Conservation (phyloP, 2,329 filamentous ascomycete species). For the Xylaria multiplex region DNA sequence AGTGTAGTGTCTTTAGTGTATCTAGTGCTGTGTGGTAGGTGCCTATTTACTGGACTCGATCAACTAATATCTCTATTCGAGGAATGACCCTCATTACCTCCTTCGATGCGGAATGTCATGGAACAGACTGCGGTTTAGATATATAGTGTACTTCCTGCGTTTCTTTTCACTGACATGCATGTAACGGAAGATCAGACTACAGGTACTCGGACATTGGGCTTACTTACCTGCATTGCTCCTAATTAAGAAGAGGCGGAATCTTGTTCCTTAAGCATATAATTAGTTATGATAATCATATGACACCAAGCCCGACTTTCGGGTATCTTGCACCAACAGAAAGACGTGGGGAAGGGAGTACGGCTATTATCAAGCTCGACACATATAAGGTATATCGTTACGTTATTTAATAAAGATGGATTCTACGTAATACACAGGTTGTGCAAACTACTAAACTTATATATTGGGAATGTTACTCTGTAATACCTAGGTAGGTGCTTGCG, state of each 20-base stretch:
- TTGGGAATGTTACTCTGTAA: no score
- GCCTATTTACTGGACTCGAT: not conserved
- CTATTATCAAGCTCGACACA: not conserved
- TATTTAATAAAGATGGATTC: not conserved
- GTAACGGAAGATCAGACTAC: no score
- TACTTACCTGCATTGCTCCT: not conserved
- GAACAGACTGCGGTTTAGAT: not conserved
- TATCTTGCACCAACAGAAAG: not conserved
- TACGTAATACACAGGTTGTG: not conserved
- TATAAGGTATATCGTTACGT: not conserved
- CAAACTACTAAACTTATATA: not conserved
- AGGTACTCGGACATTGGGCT: not conserved
- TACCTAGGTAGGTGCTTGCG: no score
- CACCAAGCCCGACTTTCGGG: not conserved
- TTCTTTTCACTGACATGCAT: not conserved
- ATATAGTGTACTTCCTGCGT: not conserved
- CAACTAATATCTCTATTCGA: not conserved
- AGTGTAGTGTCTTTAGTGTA: not conserved
- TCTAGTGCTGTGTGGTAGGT: not conserved
- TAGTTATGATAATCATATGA: not conserved
- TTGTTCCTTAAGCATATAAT: not conserved
- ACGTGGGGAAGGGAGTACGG: not conserved
- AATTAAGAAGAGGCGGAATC: not conserved
- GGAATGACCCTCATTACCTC: not conserved
- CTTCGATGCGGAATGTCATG: not conserved